phyloP scores from a whole-genome alignment of 192 early-diverging fungal species.

The Backusella macrospora region DNA sequence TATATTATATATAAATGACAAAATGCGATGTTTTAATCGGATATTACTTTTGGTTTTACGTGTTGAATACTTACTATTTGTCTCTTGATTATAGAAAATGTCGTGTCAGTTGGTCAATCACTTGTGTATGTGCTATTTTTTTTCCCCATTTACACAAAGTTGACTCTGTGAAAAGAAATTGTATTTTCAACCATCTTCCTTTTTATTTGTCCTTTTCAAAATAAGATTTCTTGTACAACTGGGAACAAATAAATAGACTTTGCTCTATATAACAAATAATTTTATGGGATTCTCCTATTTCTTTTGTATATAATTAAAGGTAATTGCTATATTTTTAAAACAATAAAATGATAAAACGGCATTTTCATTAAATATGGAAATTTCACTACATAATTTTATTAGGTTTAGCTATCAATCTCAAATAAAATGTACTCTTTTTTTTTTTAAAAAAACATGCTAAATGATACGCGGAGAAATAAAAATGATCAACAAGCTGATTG shows the following conservation, averaged over 20 bases:
- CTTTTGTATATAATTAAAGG: not conserved
- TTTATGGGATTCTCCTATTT: not conserved
- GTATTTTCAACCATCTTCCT: not conserved
- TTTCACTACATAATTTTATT: not conserved
- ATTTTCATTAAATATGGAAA: not conserved
- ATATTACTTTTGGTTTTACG: not conserved
- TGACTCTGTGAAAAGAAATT: not conserved
- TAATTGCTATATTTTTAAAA: not conserved
- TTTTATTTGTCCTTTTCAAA: constrained; percentile 11
- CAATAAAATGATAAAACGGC: not conserved
- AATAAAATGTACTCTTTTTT: not conserved
- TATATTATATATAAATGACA: not conserved
- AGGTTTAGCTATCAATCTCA: not conserved
- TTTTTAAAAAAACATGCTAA: not conserved
- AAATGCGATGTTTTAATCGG: not conserved
- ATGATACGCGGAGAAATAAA: not conserved
- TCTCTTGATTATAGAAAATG: not conserved
- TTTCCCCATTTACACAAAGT: not conserved
- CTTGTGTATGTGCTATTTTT: not conserved
- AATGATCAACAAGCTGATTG: not conserved
- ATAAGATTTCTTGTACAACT: constrained; percentile 10
- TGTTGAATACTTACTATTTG: not conserved
- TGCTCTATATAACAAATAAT: not conserved
- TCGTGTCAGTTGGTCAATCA: constrained; percentile 4
- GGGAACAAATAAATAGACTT: not conserved